Percentiles rank a stretch among this genome's conserved stretches.
phyloP scores from a whole-genome alignment of 2,329 filamentous ascomycete species.

The Cordyceps javanica region DNA sequence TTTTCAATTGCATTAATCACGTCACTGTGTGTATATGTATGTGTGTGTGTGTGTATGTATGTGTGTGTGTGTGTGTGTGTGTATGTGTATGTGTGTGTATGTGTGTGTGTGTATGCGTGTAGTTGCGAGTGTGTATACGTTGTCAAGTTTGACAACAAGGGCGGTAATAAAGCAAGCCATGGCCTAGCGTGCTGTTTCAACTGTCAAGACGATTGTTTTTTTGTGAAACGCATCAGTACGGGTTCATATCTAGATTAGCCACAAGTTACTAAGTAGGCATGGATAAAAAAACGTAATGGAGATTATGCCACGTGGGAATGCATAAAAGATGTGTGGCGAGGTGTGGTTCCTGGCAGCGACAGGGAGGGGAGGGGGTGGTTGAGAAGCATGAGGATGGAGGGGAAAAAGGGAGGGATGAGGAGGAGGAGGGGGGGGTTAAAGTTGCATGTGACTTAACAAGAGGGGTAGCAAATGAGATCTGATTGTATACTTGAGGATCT shows the following conservation, averaged over 20 bases:
- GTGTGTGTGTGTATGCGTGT: too few relatives aligned
- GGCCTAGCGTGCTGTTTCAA: neutral
- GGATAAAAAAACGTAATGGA: neutral
- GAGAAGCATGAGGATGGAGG: too few relatives aligned
- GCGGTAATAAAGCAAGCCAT: too few relatives aligned
- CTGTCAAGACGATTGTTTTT: neutral
- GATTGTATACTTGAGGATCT: too few relatives aligned
- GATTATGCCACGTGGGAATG: constrained; percentile 6
- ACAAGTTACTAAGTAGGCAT: neutral
- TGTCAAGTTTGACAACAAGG: too few relatives aligned
- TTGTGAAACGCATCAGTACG: neutral
- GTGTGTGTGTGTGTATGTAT: neutral
- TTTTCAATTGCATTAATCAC: neutral
- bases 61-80: neutral
- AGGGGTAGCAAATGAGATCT: too few relatives aligned
- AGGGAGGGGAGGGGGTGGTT: neutral
- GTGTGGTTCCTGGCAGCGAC: neutral
- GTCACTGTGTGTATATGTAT: neutral
- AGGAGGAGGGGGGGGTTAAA: neutral
- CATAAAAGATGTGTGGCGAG: neutral
- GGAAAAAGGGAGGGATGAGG: too few relatives aligned
- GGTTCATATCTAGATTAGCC: neutral
- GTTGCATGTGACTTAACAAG: neutral
- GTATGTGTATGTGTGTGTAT: neutral
- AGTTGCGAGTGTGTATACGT: too few relatives aligned